Evolutionary conservation across 176 grass and related monocot species (phyloP), one percentile per base, ranked within the genome.

Genomic region (Oryza nivara): DNA sequence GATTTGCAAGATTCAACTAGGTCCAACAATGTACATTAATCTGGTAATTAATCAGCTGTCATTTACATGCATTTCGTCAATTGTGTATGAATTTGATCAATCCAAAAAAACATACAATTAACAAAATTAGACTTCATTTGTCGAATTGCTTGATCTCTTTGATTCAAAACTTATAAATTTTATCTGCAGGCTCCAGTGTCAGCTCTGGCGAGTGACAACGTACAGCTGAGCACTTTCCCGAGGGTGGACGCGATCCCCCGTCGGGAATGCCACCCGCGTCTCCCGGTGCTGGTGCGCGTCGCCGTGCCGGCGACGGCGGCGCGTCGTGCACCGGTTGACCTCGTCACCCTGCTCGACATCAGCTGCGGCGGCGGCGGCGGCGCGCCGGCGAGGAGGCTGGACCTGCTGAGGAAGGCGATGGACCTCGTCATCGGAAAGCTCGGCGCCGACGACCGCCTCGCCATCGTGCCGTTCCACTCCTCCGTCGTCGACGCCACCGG

Each of bases 381-480:
- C 56, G 20, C 56, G 10, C 7, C 63, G 25, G 26, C 65, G 65
- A 67, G 26, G 65, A 67, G 65, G 65, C 65, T 67, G 3, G 25
- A 67, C 0, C 22, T 67, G n/a, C 23, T 67, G 25, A 12, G 26
- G 25, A 67, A 67, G 22, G 65, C 65, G 25, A 67, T 67, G 65
- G 65, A 67, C 3, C 25, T 30, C 25, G 26, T 67, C 65, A 67
- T 67, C 4, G 12, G 2, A 3, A 13, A 4, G 0, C 65, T 67
- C 65, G 26, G 65, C 25, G 25, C n/a, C 17, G 11, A 67, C 6
- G 65, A 67, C 65, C n/a, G 65, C 25, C 65, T 67, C 23, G 65
- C 65, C 65, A 67, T 67, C 65, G 65, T 67, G 64, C 64, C 64
- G 64, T 67, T 67, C 64, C n/a, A 67, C 25, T 25, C 64, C 2